Conservation (phyloP, 2,329 filamentous ascomycete genomes). For the Emergomyces orientalis region DNA sequence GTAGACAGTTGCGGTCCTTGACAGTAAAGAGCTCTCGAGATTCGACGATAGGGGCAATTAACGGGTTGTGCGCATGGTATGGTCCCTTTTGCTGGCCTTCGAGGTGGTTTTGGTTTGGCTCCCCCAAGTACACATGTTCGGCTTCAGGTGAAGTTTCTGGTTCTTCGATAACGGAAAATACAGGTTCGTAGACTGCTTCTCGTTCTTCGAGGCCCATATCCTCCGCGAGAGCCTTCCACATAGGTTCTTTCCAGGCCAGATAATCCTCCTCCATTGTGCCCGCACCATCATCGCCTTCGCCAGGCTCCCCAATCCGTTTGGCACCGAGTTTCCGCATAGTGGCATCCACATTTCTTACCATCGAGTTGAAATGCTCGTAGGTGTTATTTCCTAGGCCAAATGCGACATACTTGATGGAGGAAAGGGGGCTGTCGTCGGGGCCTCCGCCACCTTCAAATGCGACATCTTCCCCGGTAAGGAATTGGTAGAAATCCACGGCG, state of each 20-base stretch:
- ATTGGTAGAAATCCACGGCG: slow-evolving; percentile 98
- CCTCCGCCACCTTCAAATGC: slow-evolving; percentile 62
- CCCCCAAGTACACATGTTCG: slow-evolving; percentile 80
- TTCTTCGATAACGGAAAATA: slow-evolving; percentile 72
- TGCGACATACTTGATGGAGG: slow-evolving; percentile 80
- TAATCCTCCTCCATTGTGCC: slow-evolving; percentile 99
- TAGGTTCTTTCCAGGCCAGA: slow-evolving; percentile 96
- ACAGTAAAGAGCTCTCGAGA: slow-evolving; percentile 85
- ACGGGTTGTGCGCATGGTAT: slow-evolving; percentile 94
- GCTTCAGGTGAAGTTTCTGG: slow-evolving; percentile 65
- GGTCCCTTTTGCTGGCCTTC: slow-evolving; percentile 75
- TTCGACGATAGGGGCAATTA: slow-evolving; percentile 84
- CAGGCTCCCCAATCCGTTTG: slow-evolving; percentile 72
- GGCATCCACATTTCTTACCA: slow-evolving; percentile 87
- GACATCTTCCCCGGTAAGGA: slow-evolving; percentile 72
- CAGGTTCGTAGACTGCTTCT: slow-evolving; percentile 89
- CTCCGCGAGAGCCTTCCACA: slow-evolving; percentile 80
- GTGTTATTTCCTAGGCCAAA: slow-evolving; percentile 99
- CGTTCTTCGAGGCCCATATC: slow-evolving; percentile 88
- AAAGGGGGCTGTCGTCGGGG: slow-evolving; percentile 60
- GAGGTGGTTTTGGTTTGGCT: slow-evolving; percentile 93
- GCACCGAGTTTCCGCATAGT: slow-evolving; percentile 74
- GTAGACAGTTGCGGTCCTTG: slow-evolving; percentile 87
- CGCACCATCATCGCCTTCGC: slow-evolving; percentile 93
- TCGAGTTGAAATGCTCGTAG: slow-evolving; percentile 98